phyloP scores from a whole-genome alignment of 768 basidiomycete genomes.

The Holtermannia corniformis region DNA sequence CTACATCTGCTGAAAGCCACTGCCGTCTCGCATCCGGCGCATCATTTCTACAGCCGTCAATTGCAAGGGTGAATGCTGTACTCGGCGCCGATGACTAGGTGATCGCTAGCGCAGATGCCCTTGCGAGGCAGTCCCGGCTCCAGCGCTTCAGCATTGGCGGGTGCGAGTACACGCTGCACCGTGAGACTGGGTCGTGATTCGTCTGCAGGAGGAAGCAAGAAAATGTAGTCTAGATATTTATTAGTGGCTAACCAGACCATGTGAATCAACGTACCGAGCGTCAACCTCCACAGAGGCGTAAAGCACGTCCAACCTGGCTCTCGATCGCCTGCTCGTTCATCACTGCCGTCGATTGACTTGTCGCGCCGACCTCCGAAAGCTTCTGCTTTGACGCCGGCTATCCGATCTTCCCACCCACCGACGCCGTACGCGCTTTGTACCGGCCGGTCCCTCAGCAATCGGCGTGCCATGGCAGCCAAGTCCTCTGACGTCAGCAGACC shows the following conservation, averaged over 20 bases:
- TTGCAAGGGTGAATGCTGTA: slow-evolving; percentile 8
- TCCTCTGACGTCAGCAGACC: slow-evolving; percentile 59
- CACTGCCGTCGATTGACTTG: slow-evolving; percentile 1
- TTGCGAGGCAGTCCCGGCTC: slow-evolving; percentile 67
- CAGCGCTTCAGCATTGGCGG: slow-evolving; percentile 54
- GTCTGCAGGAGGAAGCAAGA: slow-evolving; percentile 46
- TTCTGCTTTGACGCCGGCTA: slow-evolving; percentile 18
- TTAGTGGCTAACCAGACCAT: background rate
- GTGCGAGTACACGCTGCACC: slow-evolving; percentile 53
- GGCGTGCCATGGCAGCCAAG: slow-evolving; percentile 48
- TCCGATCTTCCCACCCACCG: slow-evolving; percentile 12
- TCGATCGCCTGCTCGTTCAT: slow-evolving; percentile 49
- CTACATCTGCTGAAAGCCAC: background rate
- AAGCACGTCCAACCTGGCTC: slow-evolving; percentile 85
- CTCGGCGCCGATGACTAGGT: slow-evolving; percentile 66
- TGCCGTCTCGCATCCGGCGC: background rate
- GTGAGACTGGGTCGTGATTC: slow-evolving; percentile 28
- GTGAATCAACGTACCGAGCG: slow-evolving; percentile 52
- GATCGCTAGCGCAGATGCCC: slow-evolving; percentile 75
- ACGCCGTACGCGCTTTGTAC: slow-evolving; percentile 60
- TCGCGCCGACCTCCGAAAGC: slow-evolving; percentile 49
- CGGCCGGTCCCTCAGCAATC: slow-evolving; percentile 18
- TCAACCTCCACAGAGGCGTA: slow-evolving; percentile 75
- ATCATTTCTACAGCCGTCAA: slow-evolving; percentile 5
- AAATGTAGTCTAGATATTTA: slow-evolving; percentile 67